Conservation (phyloP, 345 rosid genomes). For the Gossypium herbaceum region DNA sequence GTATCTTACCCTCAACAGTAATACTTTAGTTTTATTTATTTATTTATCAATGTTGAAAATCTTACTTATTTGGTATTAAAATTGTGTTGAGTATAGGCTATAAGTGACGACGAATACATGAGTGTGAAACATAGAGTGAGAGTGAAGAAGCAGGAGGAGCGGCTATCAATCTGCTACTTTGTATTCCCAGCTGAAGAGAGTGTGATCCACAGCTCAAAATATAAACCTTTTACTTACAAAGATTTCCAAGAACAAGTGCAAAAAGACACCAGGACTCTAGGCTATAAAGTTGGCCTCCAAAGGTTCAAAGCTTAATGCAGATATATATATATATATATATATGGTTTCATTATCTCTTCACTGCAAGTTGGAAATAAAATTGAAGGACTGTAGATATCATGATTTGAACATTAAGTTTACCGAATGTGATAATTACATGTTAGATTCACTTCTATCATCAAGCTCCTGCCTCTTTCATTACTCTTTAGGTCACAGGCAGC, state of each 20-base stretch:
- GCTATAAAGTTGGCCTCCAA: slow-evolving; percentile 64
- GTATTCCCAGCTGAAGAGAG: slow-evolving; percentile 57
- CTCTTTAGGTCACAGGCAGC: no score
- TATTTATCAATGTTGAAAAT: not conserved
- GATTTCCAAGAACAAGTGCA: slow-evolving; percentile 73
- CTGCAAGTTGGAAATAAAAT: no score
- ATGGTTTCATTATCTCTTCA: no score
- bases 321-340: no score
- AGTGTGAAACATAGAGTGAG: slow-evolving; percentile 70
- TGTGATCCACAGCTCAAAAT: slow-evolving; percentile 56
- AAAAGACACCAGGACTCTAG: slow-evolving; percentile 48
- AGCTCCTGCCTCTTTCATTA: no score
- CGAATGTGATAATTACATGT: no score
- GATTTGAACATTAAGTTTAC: no score
- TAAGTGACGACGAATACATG: slow-evolving; percentile 59
- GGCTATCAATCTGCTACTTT: slow-evolving; percentile 75
- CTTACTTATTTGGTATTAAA: not conserved
- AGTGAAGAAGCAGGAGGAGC: slow-evolving; percentile 35
- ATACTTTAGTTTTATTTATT: no score
- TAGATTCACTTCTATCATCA: no score
- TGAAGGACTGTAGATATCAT: no score
- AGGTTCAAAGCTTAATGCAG: slow-evolving; percentile 42
- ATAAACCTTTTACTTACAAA: slow-evolving; percentile 62
- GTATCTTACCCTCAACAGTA: no score
- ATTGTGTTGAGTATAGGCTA: slow-evolving; percentile 39